phyloP scores from a whole-genome alignment of 352 stramenopile genomes.

The Globisporangium takayamanum region DNA sequence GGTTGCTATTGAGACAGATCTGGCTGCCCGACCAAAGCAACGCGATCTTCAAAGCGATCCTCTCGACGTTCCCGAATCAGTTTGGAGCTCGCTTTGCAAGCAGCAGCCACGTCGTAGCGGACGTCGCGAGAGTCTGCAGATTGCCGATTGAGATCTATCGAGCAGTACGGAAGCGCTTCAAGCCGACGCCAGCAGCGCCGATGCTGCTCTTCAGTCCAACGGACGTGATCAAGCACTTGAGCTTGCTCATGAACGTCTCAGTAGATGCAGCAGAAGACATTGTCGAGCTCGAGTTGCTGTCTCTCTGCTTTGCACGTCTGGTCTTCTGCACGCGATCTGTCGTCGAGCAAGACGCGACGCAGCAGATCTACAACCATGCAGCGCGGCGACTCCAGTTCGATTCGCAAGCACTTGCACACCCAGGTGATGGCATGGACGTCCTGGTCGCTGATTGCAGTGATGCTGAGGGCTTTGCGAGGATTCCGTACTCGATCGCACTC shows the following conservation, averaged over 20 bases:
- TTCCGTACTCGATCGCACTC: conserved; percentile 20
- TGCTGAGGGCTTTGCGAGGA: conserved; percentile 28
- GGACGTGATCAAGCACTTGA: conserved; percentile 39
- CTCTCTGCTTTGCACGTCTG: conserved; percentile 34
- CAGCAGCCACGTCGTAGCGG: conserved; percentile 5
- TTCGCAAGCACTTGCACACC: conserved; percentile 17
- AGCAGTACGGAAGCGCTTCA: conserved; percentile 17
- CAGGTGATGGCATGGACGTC: conserved; percentile 19
- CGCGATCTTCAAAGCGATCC: conserved; percentile 29
- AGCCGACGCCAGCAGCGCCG: conserved; percentile 21
- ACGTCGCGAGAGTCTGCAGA: conserved; percentile 24
- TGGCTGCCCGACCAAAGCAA: conserved; percentile 36
- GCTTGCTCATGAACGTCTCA: conserved; percentile 41
- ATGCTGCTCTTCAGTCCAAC: conserved; percentile 37
- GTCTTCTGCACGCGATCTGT: conserved; percentile 10
- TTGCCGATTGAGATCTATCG: conserved; percentile 44
- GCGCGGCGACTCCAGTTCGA: conserved; percentile 38
- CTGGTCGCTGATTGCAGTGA: conserved; percentile 45
- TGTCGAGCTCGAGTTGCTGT: conserved; percentile 37
- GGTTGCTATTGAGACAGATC: conserved; percentile 18
- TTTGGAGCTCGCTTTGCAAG: conserved; percentile 22
- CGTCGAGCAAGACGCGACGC: not conserved
- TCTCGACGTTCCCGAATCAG: conserved; percentile 33
- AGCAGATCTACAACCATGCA: conserved; percentile 4
- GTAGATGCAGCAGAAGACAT: conserved; percentile 9